Evolutionary conservation across 441 rosid species (phyloP), one percentile per base, ranked within the genome.

Genomic region (Eutrema salsugineum): DNA sequence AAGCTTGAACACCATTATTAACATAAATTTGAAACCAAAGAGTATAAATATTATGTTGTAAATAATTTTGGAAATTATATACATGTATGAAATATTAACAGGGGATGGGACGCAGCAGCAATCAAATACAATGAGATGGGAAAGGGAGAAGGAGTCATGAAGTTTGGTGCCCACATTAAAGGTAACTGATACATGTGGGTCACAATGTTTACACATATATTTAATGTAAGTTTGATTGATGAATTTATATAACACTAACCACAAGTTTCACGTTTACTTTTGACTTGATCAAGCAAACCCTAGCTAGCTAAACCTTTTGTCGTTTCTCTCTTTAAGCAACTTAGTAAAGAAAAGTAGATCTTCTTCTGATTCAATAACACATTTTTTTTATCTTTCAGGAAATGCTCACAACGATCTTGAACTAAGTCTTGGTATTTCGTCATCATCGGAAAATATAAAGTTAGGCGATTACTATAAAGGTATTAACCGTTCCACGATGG

Each of bases 351-450:
- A 39, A 22, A 22, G 24, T 19, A 8, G 19, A 63, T 54, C 32
- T 71, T 55, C 48, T 24, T 55, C 40, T 58, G 30, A 35, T 46
- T 35, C 16, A 28, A 28, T 17, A 28, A 50, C 35, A 39, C 30
- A 22, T 32, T 1, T 40, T 12, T 28, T 67, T 7, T 42, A 48
- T 43, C 1, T 3, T 15, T 27, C 70, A 86, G 88, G 76, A 40
- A 53, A 58, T 33, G 16, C 14, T 72, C 81, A 83, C 64, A 81
- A 17, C 8, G 72, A 83, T 80, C 90, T 88, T 56, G 90, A 87
- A 63, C 75, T 88, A 79, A 88, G 87, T 77, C 90, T 86, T 8
- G 83, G 89, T 27, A 76, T 81, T 42, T 71, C 86, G 22, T 66
- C 65, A 76, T 22, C 79, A 49, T 64, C 72, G 7, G 71, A 69